These are phyloP conservation scores for Phyllosticta citribraziliensis DNA, from an alignment of 2,329 filamentous ascomycete genomes.

Conservation along the genomic window DNA sequence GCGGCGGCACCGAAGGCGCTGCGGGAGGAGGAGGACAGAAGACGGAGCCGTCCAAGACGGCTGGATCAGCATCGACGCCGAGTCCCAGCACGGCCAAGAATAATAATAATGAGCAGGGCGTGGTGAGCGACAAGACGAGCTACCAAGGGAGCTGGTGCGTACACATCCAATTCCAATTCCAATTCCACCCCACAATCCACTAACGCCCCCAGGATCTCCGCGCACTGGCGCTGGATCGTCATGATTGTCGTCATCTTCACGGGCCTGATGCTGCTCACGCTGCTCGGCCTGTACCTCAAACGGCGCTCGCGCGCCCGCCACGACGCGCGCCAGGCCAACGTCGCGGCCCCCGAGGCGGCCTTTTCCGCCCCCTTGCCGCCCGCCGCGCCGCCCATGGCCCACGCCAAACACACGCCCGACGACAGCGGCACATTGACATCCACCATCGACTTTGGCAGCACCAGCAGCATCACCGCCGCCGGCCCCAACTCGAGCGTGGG, in stretches of 20 bases:
- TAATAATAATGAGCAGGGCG: conserved; percentile 16
- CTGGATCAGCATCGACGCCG: conserved; percentile 11
- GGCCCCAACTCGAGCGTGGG: neutral
- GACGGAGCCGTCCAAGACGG: neutral
- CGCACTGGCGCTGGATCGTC: conserved; percentile 71
- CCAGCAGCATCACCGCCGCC: neutral
- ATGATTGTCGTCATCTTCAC: conserved; percentile 68
- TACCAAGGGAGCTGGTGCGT: conserved; percentile 15
- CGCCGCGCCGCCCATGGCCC: conserved; percentile 1
- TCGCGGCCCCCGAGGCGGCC: conserved; percentile 1
- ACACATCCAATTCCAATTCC: neutral
- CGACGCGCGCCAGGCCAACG: conserved; percentile 35
- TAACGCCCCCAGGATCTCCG: conserved; percentile 45
- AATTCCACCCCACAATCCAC: neutral
- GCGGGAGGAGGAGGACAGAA: conserved; percentile 4
- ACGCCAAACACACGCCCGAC: neutral
- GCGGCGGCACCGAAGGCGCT: conserved; percentile 24
- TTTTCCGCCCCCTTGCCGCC: conserved; percentile 2
- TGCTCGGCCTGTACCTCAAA: conserved; percentile 57
- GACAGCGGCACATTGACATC: conserved; percentile 1
- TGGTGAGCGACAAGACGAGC: conserved; percentile 15
- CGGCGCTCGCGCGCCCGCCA: conserved; percentile 63
- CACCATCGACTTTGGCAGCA: conserved; percentile 1
- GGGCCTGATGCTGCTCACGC: conserved; percentile 50
- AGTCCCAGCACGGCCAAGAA: conserved; percentile 16